phyloP scores from a whole-genome alignment of 192 early-diverging fungal species.

The Backusella morwellensis region DNA sequence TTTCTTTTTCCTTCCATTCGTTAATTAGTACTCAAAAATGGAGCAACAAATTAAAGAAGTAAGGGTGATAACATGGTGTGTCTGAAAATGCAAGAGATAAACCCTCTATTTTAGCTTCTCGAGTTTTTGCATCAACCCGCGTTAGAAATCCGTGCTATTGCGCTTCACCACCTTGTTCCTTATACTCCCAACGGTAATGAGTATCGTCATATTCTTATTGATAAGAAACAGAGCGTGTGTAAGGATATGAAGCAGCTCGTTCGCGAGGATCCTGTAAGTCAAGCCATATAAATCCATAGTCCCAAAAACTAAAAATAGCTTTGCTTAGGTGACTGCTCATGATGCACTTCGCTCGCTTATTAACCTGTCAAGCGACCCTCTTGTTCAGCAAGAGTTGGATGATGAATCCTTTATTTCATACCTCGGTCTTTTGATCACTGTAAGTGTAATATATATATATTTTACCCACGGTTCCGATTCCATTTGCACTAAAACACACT shows the following conservation, averaged over 20 bases:
- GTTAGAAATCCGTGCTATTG: slow-evolving; percentile 79
- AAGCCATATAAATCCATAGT: too few relatives aligned
- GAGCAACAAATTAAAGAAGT: slow-evolving; percentile 15
- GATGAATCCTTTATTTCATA: slow-evolving; percentile 69
- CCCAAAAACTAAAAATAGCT: not conserved
- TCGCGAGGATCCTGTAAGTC: slow-evolving; percentile 63
- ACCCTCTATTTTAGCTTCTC: slow-evolving; percentile 53
- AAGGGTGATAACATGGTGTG: not conserved
- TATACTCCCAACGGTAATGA: slow-evolving; percentile 62
- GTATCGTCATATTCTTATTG: slow-evolving; percentile 58
- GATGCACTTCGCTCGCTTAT: slow-evolving; percentile 80
- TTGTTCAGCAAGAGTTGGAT: slow-evolving; percentile 62
- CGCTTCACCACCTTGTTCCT: slow-evolving; percentile 71
- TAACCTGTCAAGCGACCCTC: slow-evolving; percentile 74
- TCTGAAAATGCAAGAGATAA: not conserved
- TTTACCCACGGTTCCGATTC: too few relatives aligned
- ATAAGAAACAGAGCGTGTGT: slow-evolving; percentile 57
- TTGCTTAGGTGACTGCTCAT: slow-evolving; percentile 73
- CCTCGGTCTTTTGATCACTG: slow-evolving; percentile 67
- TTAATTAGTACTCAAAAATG: not conserved
- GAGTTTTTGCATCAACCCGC: slow-evolving; percentile 69
- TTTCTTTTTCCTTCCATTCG: not conserved
- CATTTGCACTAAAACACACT: too few relatives aligned
- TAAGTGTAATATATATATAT: too few relatives aligned
- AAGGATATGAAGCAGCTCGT: slow-evolving; percentile 65